phyloP scores from a whole-genome alignment of 2,329 filamentous ascomycete genomes.

The Tolypocladium guangdongense region DNA sequence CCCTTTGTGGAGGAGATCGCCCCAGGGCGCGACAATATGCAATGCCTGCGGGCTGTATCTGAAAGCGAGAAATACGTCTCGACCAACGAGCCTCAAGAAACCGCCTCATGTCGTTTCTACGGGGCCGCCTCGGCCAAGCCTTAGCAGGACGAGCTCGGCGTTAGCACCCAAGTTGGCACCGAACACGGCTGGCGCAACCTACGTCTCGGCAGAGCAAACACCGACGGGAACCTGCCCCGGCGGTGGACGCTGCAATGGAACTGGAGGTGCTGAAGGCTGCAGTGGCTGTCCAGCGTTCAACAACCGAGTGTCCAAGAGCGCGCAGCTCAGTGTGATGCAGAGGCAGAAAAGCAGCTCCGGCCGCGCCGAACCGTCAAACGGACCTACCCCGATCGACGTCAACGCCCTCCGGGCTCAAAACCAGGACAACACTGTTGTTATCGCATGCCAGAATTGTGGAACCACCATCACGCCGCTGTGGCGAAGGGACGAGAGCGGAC shows the following conservation, averaged over 20 bases:
- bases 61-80: constrained; percentile 83
- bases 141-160: constrained; percentile 25
- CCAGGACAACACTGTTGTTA: constrained; percentile 39
- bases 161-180: constrained; percentile 28
- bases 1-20: constrained; percentile 87
- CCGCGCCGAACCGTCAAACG: constrained; percentile 12
- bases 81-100: constrained; percentile 84
- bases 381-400: constrained; percentile 21
- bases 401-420: constrained; percentile 21
- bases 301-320: constrained; percentile 84
- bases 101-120: constrained; percentile 42
- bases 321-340: constrained; percentile 53
- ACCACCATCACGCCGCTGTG: constrained; percentile 95
- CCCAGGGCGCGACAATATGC: constrained; percentile 88
- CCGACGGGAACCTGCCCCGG: constrained; percentile 85
- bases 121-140: constrained; percentile 29
- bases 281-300: constrained; percentile 96
- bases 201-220: constrained; percentile 66
- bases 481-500: constrained; percentile 86
- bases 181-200: constrained; percentile 47
- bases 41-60: constrained; percentile 94
- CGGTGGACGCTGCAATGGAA: constrained; percentile 90
- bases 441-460: constrained; percentile 92
- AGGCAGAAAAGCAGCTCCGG: constrained; percentile 27
- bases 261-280: constrained; percentile 88